Percentiles rank a stretch among this genome's conserved stretches.
Evolutionary conservation across 1,284 basidiomycete species (phyloP).

Genomic region (Ganoderma sp.): DNA sequence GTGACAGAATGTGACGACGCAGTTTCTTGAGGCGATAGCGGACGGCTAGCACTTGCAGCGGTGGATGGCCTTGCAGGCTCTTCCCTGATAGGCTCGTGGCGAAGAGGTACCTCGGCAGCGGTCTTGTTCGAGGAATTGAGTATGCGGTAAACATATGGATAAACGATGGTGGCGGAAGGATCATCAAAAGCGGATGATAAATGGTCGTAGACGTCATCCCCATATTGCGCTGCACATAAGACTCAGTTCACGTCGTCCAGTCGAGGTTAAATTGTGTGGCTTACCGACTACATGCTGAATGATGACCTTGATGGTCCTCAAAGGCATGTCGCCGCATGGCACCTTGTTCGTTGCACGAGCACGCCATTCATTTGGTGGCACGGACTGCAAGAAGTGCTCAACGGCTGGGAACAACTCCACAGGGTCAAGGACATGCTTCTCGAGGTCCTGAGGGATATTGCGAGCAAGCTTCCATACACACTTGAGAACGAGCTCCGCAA

Average conservation of each 20-base stretch:
- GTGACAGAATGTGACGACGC: slow-evolving; percentile 52
- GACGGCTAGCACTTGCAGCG: slow-evolving; percentile 65
- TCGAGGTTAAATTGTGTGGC: slow-evolving; percentile 38
- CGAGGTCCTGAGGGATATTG: slow-evolving; percentile 91
- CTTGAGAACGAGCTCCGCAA: slow-evolving; percentile 96
- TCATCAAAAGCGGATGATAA: slow-evolving; percentile 81
- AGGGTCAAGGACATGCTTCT: slow-evolving; percentile 81
- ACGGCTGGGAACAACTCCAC: slow-evolving; percentile 92
- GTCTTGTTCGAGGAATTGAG: slow-evolving; percentile 70
- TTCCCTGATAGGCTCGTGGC: slow-evolving; percentile 47
- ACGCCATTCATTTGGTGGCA: slow-evolving; percentile 96
- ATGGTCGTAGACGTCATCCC: slow-evolving; percentile 81
- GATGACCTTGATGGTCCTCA: slow-evolving; percentile 97
- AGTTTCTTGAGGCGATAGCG: slow-evolving; percentile 66
- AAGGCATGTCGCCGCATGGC: slow-evolving; percentile 95
- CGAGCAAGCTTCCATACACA: slow-evolving; percentile 99
- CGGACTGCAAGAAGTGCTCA: slow-evolving; percentile 92
- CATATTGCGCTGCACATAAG: slow-evolving; percentile 66
- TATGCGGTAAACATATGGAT: slow-evolving; percentile 87
- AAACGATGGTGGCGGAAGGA: slow-evolving; percentile 82
- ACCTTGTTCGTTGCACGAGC: slow-evolving; percentile 88
- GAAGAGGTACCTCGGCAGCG: slow-evolving; percentile 44
- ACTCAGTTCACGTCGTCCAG: slow-evolving; percentile 5
- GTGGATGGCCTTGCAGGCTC: slow-evolving; percentile 48
- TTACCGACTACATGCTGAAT: slow-evolving; percentile 93